Evolutionary conservation across 2,329 filamentous ascomycete species (phyloP).

Genomic region (Cladosporium halotolerans): DNA sequence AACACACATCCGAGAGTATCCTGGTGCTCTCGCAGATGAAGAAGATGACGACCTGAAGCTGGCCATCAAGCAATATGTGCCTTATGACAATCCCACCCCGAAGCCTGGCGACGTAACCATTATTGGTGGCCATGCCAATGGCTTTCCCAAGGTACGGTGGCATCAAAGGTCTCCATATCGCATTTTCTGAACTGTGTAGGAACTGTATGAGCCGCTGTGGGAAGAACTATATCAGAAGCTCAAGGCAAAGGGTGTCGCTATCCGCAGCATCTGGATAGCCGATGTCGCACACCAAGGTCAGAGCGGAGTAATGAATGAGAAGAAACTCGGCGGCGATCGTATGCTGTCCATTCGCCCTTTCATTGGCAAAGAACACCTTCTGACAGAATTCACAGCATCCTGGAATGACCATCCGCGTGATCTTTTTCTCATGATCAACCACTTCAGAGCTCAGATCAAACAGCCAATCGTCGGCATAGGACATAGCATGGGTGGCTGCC

Average conservation of each 20-base stretch:
- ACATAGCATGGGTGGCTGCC: conserved; percentile 79
- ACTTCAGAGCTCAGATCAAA: conserved; percentile 71
- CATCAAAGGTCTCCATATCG: too few relatives aligned
- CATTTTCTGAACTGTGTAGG: conserved; percentile 42
- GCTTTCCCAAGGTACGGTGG: conserved; percentile 69
- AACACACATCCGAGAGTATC: conserved; percentile 77
- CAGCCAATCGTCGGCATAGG: conserved; percentile 78
- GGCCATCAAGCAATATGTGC: conserved; percentile 82
- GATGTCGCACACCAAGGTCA: conserved; percentile 81
- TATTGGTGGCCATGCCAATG: conserved; percentile 83
- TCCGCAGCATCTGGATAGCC: conserved; percentile 82
- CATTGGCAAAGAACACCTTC: neutral
- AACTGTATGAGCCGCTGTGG: conserved; percentile 89
- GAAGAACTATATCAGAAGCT: conserved; percentile 64
- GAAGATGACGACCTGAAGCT: conserved; percentile 71
- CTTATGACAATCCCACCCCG: conserved; percentile 61
- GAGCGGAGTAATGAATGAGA: conserved; percentile 71
- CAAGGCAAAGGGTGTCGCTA: conserved; percentile 56
- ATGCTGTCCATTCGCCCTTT: conserved; percentile 29
- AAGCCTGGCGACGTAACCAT: conserved; percentile 75
- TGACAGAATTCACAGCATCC: conserved; percentile 48
- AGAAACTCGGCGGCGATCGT: conserved; percentile 77
- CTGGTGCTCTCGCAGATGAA: conserved; percentile 61
- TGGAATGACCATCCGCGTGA: conserved; percentile 86
- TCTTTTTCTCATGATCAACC: conserved; percentile 76